Base-by-base conservation (phyloP, 2,329 filamentous ascomycete species). In the Aspergillus viridinutans region DNA sequence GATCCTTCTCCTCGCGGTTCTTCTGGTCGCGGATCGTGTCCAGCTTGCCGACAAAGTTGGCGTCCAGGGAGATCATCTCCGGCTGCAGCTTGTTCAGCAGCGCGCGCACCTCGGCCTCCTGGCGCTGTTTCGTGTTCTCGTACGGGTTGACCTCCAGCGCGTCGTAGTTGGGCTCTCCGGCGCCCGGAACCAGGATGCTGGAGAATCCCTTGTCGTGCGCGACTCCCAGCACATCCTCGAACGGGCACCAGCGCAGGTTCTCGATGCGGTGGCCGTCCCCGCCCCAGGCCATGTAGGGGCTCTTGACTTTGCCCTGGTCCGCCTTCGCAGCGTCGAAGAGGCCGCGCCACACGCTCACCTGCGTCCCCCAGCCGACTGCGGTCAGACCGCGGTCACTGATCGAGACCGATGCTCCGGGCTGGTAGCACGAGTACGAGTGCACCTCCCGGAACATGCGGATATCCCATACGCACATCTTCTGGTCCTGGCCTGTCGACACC, bases 141-240 rank as follows among this genome's bases (percentile, higher is more conserved):
- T 93, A 97, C 35, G 94, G 94, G 79, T 99, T 99, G 66, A 87
- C 82, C 75, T 99, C 94, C 54, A 97, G 80, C 2, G 92, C 90
- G 73, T 99, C 94, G 72, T 90, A 97, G 82, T 97, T 97, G 71
- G 94, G 87, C 74, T 99, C 94, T 60, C 94, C 94, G n/a, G 93
- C 90, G 50, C 94, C 94, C 7, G 94, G 94, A 1, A 97, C 86
- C 65, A 99, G 85, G 69, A 97, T 85, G 55, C 89, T 94, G 17
- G 89, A 90, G 78, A 97, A 97, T 14, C 94, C 94, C 58, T 87
- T 80, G 69, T 90, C 83, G 77, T 97, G 93, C 2, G 88, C 84
- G 25, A 96, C 83, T 14, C 93, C 94, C 1, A 99, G 83, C 0
- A 97, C 80, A 78, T 99, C 94, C 73, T 99, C 94, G 61, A 90